phyloP scores from a whole-genome alignment of 2,329 filamentous ascomycete species.

The Fusarium humuli region DNA sequence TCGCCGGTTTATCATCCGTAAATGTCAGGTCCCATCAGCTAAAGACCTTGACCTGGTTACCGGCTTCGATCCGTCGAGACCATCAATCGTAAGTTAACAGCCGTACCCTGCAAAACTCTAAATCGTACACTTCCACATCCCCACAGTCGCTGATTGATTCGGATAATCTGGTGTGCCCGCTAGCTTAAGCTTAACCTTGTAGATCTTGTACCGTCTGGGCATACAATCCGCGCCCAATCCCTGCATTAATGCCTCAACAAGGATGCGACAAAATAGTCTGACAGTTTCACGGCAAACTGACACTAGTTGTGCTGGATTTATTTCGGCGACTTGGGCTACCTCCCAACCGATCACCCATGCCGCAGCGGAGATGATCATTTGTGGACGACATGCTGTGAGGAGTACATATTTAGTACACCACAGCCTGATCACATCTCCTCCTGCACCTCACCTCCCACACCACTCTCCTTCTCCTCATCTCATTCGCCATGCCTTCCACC shows the following conservation, averaged over 20 bases:
- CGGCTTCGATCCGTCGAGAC: slow-evolving; percentile 1
- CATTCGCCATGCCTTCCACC: slow-evolving; percentile 35
- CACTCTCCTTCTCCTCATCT: slow-evolving; percentile 3
- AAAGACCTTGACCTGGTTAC: not conserved
- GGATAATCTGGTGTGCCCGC: not conserved
- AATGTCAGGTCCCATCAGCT: slow-evolving; percentile 2
- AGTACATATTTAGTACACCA: slow-evolving; percentile 28
- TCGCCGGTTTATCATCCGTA: not conserved
- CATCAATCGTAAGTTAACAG: slow-evolving; percentile 16
- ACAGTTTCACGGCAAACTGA: rapidly evolving
- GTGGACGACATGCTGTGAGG: not conserved
- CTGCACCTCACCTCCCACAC: slow-evolving; percentile 3
- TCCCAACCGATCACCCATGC: not conserved
- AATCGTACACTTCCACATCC: not conserved
- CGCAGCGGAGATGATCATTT: slow-evolving; percentile 1
- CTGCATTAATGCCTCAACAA: slow-evolving; percentile 20
- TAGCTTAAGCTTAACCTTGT: slow-evolving; percentile 15
- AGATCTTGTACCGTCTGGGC: slow-evolving; percentile 20
- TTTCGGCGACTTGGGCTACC: not conserved
- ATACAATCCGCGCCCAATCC: slow-evolving; percentile 7
- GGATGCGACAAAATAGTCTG: not conserved
- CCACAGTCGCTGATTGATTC: slow-evolving; percentile 9
- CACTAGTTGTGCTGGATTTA: not conserved
- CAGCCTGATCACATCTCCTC: not conserved
- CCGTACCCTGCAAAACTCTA: slow-evolving; percentile 6